phyloP scores from a whole-genome alignment of 352 stramenopile species.

The Peronospora farinosa region DNA sequence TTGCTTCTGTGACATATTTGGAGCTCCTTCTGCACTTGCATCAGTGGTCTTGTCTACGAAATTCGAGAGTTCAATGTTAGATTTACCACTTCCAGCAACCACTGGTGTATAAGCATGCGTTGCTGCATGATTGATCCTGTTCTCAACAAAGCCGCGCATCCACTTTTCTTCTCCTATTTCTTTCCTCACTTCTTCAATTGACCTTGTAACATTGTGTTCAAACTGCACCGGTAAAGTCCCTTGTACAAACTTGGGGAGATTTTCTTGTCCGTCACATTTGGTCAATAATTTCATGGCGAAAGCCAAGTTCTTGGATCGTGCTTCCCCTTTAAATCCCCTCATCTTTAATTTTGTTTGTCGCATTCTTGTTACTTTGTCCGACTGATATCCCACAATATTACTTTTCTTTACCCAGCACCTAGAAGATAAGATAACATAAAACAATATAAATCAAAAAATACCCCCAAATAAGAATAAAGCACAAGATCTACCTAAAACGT shows the following conservation, averaged over 20 bases:
- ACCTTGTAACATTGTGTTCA: constrained; percentile 18
- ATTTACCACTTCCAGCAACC: not conserved
- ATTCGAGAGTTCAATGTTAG: not conserved
- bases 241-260: constrained; percentile 46
- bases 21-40: not conserved
- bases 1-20: not conserved
- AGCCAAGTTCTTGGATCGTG: constrained; percentile 22
- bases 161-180: constrained; percentile 34
- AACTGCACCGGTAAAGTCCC: constrained; percentile 44
- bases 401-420: constrained; percentile 50
- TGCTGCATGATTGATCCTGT: constrained; percentile 33
- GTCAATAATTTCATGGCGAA: constrained; percentile 28
- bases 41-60: not conserved
- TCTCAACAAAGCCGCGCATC: constrained; percentile 38
- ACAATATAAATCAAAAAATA: constrained; percentile 1
- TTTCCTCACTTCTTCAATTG: constrained; percentile 27
- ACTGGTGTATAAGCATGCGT: constrained; percentile 20
- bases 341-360: constrained; percentile 9
- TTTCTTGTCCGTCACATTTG: constrained; percentile 30
- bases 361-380: constrained; percentile 15
- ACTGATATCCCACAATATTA: constrained; percentile 34
- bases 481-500: constrained; percentile 18
- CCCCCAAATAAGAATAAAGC: not conserved
- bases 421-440: not conserved
- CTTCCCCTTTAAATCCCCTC: constrained; percentile 10